Base-by-base conservation (phyloP, 495 filamentous ascomycete genomes). In the Penicillium coprophilum region DNA sequence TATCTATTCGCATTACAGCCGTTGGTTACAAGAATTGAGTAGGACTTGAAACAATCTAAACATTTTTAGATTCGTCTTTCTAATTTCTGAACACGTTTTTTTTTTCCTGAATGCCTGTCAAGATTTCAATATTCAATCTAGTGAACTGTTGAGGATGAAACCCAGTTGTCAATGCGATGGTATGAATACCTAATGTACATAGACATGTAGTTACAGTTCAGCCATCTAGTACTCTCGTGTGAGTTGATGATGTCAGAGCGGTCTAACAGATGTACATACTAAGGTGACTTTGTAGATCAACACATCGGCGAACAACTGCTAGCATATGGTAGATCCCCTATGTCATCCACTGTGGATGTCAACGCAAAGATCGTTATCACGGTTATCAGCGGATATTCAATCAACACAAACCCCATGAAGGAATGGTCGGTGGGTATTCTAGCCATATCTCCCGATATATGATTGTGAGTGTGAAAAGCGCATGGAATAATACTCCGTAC, bases 341-440 rank as follows among this genome's bases (percentile, higher is more conserved):
- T 47, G n/a, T 20, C 27, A 20, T 31, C 20, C 6, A 12, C 28
- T 19, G 45, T 17, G 45, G 11, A 28, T 41, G 28, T 52, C n/a
- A 40, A 20, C 12, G 4, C 24, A n/a, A 4, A 21, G 9, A 30
- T 23, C 5, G 38, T 27, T 30, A 28, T 30, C 15, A 47, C 45
- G 45, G 24, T 28, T 52, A 52, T 30, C 50, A 6, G 9, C 50
- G 50, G 50, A 21, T 51, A 51, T 6, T 38, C 41, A 17, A 31
- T 23, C n/a, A n/a, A 19, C 3, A 11, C 8, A 47, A 2, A 28
- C 24, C n/a, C 24, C 6, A 30, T 0, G 11, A 6, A 31, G n/a
- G 21, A 52, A 52, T 52, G 43, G 50, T 31, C 50, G 50, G 50
- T 52, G 50, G 43, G 39, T 31, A 17, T 45, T 12, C 11, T 23